phyloP scores from a whole-genome alignment of 2,329 filamentous ascomycete genomes.

The Exophiala viscosa region DNA sequence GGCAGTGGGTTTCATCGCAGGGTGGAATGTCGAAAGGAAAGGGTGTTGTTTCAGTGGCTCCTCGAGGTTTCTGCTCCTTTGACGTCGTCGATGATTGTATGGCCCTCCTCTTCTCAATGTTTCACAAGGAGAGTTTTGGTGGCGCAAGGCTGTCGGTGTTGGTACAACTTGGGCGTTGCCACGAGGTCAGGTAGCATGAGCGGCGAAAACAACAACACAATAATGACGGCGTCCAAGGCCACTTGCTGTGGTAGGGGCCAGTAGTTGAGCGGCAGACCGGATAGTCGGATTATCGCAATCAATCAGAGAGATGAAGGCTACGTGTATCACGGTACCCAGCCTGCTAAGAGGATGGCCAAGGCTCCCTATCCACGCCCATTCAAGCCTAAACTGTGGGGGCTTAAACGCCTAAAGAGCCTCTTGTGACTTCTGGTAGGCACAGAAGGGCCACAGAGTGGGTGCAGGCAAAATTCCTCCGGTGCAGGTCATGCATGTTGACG shows the following conservation, averaged over 20 bases:
- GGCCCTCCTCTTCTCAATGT: background rate
- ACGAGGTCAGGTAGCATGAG: too few species aligned
- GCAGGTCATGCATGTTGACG: conserved; percentile 9
- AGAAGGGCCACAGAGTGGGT: too few species aligned
- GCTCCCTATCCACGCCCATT: too few species aligned
- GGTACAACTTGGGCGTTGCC: background rate
- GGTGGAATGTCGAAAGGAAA: background rate
- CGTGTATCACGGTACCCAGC: too few species aligned
- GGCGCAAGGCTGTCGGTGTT: conserved; percentile 1
- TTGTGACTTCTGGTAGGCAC: background rate
- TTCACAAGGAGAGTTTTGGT: background rate
- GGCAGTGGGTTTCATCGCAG: conserved; percentile 7
- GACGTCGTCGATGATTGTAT: background rate
- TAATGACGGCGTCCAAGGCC: too few species aligned
- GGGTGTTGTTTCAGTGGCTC: conserved; percentile 3
- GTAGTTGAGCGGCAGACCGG: background rate
- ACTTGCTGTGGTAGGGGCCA: too few species aligned
- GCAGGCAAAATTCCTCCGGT: background rate
- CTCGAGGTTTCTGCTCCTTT: background rate
- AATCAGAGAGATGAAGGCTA: too few species aligned
- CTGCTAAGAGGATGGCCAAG: too few species aligned
- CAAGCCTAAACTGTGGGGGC: too few species aligned
- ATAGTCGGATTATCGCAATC: background rate
- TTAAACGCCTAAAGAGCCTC: background rate
- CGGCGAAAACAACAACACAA: too few species aligned